Evolutionary conservation across 306 rosid species (phyloP), one percentile per base, ranked within the genome.

Genomic region (Rubus idaeus): DNA sequence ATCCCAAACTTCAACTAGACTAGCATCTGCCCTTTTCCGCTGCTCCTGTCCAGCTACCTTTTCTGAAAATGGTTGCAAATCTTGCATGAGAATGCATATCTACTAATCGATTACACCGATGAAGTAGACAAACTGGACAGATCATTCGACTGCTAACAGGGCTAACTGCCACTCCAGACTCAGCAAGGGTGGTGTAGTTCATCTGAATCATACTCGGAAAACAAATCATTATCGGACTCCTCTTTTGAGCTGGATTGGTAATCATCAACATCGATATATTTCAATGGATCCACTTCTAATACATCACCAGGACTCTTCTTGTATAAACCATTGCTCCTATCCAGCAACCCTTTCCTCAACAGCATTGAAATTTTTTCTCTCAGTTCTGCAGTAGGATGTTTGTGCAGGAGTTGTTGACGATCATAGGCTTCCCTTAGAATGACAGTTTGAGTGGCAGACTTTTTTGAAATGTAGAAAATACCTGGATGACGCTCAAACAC

Each of bases 401-500:
- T 89, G 78, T 80, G 85, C 82, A 83, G 14, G 37, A 89, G 96
- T 75, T 84, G 77, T 62, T 56, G 68, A 41, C 74, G 83, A n/a
- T 88, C 84, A 72, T 90, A 92, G 16, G 91, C 90, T 85, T 90
- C 96, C 70, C 91, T 89, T 2, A 94, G 89, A 81, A 94, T 85
- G 53, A 90, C 87, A 44, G 97, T 94, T 73, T 94, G 96, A 20
- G 93, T 90, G 82, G 86, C 86, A 62, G 81, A 79, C 84, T 90
- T 94, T 75, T 41, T 92, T 30, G 97, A 92, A 79, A 94, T 87
- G 78, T 94, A 94, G 81, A 94, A 94, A 42, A 90, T 84, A 30
- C 92, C 93, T 39, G 97, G 98, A 88, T 94, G 98, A 49, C 98
- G 96, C 88, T 92, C 96, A 68, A 94, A 94, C 20, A 77, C 98